Conservation (phyloP, 2,329 filamentous ascomycete species). For the Pseudogymnoascus sp. region DNA sequence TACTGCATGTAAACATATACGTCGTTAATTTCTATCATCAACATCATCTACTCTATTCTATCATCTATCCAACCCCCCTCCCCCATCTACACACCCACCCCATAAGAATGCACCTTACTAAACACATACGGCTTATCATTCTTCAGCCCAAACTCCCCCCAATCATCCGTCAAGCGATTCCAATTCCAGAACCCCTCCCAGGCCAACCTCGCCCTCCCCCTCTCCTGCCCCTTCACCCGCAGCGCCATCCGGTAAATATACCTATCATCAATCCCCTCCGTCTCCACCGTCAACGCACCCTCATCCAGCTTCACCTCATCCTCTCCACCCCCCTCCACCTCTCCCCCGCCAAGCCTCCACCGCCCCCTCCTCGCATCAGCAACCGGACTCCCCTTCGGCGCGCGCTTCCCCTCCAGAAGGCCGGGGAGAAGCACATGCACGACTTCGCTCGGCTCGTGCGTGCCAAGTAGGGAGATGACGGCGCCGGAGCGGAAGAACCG, state of each 20-base stretch:
- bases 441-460: constrained; percentile 74
- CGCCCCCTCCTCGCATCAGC: background rate
- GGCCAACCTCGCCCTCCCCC: constrained; percentile 71
- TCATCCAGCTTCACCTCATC: constrained; percentile 22
- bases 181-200: constrained; percentile 93
- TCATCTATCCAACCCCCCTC: background rate
- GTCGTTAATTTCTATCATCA: background rate
- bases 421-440: constrained; percentile 75
- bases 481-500: constrained; percentile 90
- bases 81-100: constrained; percentile 35
- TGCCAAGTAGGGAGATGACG: constrained; percentile 71
- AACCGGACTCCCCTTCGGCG: constrained; percentile 27
- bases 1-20: background rate
- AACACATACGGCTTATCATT: constrained; percentile 61
- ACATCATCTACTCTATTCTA: background rate
- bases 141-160: constrained; percentile 66
- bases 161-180: constrained; percentile 82
- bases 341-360: background rate
- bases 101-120: constrained; percentile 58
- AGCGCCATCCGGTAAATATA: constrained; percentile 84
- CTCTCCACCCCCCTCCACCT: constrained; percentile 25
- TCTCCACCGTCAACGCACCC: constrained; percentile 53
- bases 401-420: constrained; percentile 39
- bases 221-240: constrained; percentile 55
- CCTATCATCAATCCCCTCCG: constrained; percentile 68